Conservation (phyloP, 2,329 filamentous ascomycete genomes). For the Onygenales sp. region DNA sequence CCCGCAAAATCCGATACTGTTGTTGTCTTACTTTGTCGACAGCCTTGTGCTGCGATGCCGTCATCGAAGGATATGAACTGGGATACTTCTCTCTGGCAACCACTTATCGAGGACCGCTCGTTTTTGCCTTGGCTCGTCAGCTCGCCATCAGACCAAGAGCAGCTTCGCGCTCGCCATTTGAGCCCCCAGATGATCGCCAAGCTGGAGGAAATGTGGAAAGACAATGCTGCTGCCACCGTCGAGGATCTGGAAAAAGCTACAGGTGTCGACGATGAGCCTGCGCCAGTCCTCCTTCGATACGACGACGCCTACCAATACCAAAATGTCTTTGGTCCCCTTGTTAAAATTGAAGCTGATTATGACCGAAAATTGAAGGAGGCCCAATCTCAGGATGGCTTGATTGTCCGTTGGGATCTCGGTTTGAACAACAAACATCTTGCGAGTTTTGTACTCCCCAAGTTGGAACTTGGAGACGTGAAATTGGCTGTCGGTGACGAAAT, state of each 20-base stretch:
- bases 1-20: constrained; percentile 98
- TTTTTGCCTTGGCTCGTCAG: constrained; percentile 91
- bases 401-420: constrained; percentile 89
- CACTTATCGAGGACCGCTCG: constrained; percentile 90
- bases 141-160: constrained; percentile 83
- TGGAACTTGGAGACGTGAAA: constrained; percentile 96
- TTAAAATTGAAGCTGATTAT: constrained; percentile 99
- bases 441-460: constrained; percentile 90
- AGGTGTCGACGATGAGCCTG: constrained; percentile 88
- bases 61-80: constrained; percentile 99
- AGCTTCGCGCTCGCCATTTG: constrained; percentile 86
- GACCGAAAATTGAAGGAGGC: constrained; percentile 98
- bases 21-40: constrained; percentile 89
- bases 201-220: constrained; percentile 97
- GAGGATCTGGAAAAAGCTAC: constrained; percentile 84
- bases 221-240: constrained; percentile 79
- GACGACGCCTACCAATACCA: constrained; percentile 98
- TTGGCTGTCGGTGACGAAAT: constrained; percentile 97
- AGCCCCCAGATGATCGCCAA: constrained; percentile 93
- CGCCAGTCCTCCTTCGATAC: constrained; percentile 84
- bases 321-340: constrained; percentile 93
- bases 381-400: constrained; percentile 90
- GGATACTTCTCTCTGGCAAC: constrained; percentile 97
- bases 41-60: constrained; percentile 87
- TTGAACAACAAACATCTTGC: constrained; percentile 96